Evolutionary conservation across 805 yeast genomes (phyloP).

Genomic region (Teunomyces lycoperdinae): DNA sequence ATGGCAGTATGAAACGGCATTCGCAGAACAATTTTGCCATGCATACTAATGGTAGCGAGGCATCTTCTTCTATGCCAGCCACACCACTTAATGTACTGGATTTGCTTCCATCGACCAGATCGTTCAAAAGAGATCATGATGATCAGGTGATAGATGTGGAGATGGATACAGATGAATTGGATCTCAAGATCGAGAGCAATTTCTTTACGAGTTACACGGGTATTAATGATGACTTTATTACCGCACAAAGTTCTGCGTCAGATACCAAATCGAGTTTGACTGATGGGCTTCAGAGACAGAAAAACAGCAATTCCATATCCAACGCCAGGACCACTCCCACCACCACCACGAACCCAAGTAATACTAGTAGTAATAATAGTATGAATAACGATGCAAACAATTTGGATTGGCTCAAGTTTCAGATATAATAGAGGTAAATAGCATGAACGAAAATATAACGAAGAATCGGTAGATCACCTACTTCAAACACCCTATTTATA

Average conservation of each 20-base stretch:
- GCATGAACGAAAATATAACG: background rate
- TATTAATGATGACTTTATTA: constrained; percentile 11
- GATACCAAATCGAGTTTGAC: constrained; percentile 6
- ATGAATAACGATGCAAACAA: constrained; percentile 18
- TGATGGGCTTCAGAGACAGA: constrained; percentile 1
- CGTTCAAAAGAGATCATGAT: background rate
- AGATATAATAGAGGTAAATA: constrained; percentile 12
- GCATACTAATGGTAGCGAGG: constrained; percentile 4
- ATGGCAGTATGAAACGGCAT: background rate
- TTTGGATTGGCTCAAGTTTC: constrained; percentile 34
- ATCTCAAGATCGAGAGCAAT: constrained; percentile 12
- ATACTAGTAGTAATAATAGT: constrained; percentile 3
- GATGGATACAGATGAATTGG: constrained; percentile 6
- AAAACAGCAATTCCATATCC: background rate
- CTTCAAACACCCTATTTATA: background rate
- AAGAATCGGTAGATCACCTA: too few relatives aligned
- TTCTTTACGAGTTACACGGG: constrained; percentile 23
- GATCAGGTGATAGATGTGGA: constrained; percentile 6
- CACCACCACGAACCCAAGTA: background rate
- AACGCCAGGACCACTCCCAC: background rate
- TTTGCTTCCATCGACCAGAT: constrained; percentile 7
- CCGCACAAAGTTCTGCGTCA: background rate
- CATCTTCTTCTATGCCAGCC: constrained; percentile 10
- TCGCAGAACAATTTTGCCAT: background rate
- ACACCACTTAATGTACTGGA: constrained; percentile 13